Evolutionary conservation across 441 rosid genomes (phyloP).

Genomic region (Corymbia calophylla): DNA sequence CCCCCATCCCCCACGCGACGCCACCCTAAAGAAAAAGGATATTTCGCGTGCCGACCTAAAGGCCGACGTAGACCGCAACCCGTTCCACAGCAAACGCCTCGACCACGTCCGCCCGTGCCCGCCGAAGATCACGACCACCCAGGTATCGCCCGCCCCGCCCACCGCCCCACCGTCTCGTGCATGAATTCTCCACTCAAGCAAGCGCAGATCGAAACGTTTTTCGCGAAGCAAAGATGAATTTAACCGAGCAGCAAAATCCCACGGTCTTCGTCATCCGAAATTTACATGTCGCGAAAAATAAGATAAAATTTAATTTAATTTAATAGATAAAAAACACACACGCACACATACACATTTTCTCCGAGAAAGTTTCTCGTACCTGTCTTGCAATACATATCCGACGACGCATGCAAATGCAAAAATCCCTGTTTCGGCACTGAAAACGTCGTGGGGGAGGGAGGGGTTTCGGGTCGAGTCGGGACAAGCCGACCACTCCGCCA

Average conservation of each 20-base stretch:
- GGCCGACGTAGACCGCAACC: neutral
- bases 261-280: neutral
- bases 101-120: neutral
- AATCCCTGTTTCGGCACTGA: neutral
- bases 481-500: conserved; percentile 32
- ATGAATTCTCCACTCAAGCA: no score
- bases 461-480: neutral
- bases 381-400: neutral
- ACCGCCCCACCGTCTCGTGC: neutral
- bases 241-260: neutral
- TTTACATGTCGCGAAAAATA: neutral
- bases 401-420: neutral
- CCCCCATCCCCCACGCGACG: neutral
- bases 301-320: no score
- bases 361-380: neutral
- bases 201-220: neutral
- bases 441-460: neutral
- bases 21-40: neutral
- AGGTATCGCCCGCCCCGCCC: neutral
- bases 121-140: neutral
- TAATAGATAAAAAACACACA: accelerated
- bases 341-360: no score
- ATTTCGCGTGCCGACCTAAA: neutral
- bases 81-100: neutral
- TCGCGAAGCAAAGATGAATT: neutral